Base-by-base conservation (phyloP, 2,329 filamentous ascomycete species). In the Nemania serpens region DNA sequence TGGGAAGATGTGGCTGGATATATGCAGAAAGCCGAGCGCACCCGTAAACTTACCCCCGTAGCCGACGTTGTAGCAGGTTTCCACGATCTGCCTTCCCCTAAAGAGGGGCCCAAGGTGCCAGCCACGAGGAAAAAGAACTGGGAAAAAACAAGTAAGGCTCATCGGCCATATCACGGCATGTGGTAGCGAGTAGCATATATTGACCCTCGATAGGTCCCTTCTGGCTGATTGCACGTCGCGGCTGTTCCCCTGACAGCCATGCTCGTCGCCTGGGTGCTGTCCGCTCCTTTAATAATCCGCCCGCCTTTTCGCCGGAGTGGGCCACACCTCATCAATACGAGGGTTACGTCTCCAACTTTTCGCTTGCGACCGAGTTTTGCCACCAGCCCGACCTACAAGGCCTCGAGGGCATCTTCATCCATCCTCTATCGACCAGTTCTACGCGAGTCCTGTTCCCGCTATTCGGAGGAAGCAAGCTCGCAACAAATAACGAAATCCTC, bases 401-500 rank as follows among this genome's bases (percentile, higher is more conserved):
- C 43, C 79, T 88, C 2, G 84, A 89, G 65, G 87, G 88, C 43
- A 84, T 89, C 66, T 81, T 90, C 47, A 87, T 88, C 68, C 79
- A 83, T 49, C 84, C 86, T 0, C 77, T 87, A 20, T 82, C 82
- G 11, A 82, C 83, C 0, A 78, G 81, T 1, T 78, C 84, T 1
- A 87, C 84, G 41, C 82, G 81, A 62, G 78, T 81, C 5, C 74
- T 90, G 17, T 81, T 88, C 46, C 88, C 88, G 18, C 79, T 91
- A 70, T 90, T 91, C 64, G 84, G 87, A 45, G 88, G 88, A 61
- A 89, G 86, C 74, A 90, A 90, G 70, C 78, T 89, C 39, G 81
- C 82, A 17, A 82, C 88, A 64, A 90, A 90, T 76, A 90, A 88
- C 69, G 88, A 90, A 66, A 89, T 90, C 62, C 78, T 90, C 13